Evolutionary conservation across 306 rosid genomes (phyloP).

Genomic region (Cicer judaicum): DNA sequence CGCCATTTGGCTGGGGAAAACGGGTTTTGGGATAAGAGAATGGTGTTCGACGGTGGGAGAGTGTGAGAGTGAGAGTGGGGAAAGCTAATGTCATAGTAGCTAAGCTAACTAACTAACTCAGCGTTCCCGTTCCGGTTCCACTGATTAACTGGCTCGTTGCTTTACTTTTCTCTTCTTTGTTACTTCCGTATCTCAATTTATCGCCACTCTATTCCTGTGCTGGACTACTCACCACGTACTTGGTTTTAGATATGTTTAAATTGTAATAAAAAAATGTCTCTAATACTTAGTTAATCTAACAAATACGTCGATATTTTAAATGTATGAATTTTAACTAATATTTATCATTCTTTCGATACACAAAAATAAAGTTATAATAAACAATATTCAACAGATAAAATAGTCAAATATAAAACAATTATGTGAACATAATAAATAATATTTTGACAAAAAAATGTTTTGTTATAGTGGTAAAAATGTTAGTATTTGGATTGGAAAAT

Average conservation of each 20-base stretch:
- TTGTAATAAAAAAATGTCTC: too few species aligned
- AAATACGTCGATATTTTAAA: too few species aligned
- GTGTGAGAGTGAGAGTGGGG: background rate
- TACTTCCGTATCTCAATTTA: background rate
- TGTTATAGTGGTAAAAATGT: too few species aligned
- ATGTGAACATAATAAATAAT: too few species aligned
- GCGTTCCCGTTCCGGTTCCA: background rate
- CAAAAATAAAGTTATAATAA: too few species aligned
- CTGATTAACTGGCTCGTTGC: background rate
- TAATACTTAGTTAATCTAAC: too few species aligned
- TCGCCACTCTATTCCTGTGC: constrained; percentile 26
- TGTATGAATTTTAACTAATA: too few species aligned
- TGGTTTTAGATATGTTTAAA: background rate
- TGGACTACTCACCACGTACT: constrained; percentile 21
- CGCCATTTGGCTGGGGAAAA: constrained; percentile 42
- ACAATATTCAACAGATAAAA: too few species aligned
- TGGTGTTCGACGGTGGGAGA: background rate
- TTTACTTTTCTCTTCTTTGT: background rate
- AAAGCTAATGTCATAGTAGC: constrained; percentile 34
- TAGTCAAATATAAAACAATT: too few species aligned
- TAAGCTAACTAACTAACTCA: background rate
- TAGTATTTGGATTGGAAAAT: too few species aligned
- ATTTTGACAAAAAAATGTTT: too few species aligned
- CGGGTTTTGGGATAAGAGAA: constrained; percentile 18
- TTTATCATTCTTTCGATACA: too few species aligned